Evolutionary conservation across 805 yeast species (phyloP).

Genomic region (Metschnikowia anglica): DNA sequence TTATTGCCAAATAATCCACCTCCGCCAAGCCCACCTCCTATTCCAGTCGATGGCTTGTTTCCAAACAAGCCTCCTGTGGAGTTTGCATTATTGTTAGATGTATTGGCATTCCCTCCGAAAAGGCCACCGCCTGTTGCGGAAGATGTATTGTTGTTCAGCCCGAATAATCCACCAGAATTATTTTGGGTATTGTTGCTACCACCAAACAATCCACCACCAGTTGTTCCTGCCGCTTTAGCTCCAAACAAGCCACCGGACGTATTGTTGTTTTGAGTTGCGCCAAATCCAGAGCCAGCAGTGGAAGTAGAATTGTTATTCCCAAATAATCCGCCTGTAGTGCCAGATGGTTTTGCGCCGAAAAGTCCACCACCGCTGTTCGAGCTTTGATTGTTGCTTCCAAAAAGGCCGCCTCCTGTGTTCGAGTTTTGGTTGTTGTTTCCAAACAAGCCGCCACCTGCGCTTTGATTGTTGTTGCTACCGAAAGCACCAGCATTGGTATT

Average conservation of each 20-base stretch:
- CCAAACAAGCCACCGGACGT: slow-evolving; percentile 36
- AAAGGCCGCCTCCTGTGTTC: slow-evolving; percentile 31
- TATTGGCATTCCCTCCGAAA: slow-evolving; percentile 31
- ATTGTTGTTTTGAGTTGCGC: slow-evolving; percentile 21
- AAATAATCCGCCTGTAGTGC: slow-evolving; percentile 18
- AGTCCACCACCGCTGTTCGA: background rate
- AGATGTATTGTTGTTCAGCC: slow-evolving; percentile 23
- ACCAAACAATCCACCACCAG: slow-evolving; percentile 26
- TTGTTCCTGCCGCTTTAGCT: slow-evolving; percentile 19
- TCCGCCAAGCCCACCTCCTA: slow-evolving; percentile 11
- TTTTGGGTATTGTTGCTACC: slow-evolving; percentile 12
- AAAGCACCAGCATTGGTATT: slow-evolving; percentile 19
- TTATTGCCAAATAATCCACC: slow-evolving; percentile 26
- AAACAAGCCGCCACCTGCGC: slow-evolving; percentile 19
- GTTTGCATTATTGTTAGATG: slow-evolving; percentile 16
- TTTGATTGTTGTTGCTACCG: slow-evolving; percentile 12
- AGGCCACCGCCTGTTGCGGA: slow-evolving; percentile 20
- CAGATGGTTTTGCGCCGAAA: background rate
- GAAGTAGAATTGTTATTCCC: slow-evolving; percentile 15
- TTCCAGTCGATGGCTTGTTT: slow-evolving; percentile 13
- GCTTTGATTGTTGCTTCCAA: slow-evolving; percentile 20
- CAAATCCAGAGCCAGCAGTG: slow-evolving; percentile 15
- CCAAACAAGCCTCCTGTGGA: slow-evolving; percentile 23
- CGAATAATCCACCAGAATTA: slow-evolving; percentile 41
- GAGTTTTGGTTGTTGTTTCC: slow-evolving; percentile 19